Evolutionary conservation across 2,329 filamentous ascomycete species (phyloP), one percentile per base, ranked within the genome.

Genomic region (Microcera coccophila): DNA sequence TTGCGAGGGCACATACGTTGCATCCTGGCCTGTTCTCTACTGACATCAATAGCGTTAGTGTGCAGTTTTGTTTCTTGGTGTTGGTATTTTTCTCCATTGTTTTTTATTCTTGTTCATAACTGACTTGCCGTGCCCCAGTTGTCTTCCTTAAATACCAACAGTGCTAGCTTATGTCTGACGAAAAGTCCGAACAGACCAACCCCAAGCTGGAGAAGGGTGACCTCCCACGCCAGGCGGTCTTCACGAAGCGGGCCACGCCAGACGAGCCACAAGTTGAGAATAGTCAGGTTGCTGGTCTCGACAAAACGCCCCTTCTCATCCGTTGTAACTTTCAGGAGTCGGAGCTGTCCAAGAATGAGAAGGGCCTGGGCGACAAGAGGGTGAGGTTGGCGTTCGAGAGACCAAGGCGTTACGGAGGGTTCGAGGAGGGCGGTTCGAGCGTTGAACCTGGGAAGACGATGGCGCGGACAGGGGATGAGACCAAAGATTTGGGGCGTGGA

Each of bases 181-280:
- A 95, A 87, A 46, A 98, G 70, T 16, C 90, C 93, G 32, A 88
- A 69, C n/a, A 94, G 64, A 7, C 93, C 93, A 49, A 86, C 78
- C 4, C 75, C 65, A 14, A 80, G 71, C 72, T 98, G 93, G 66
- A 96, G 77, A n/a, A 70, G 69, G 35, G 93, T 78, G 47, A 98
- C 76, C 63, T 93, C 88, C 61, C 81, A 72, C 19, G 89, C 87
- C 41, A 98, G 74, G 35, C 80, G 76, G 67, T 95, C 87, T 65
- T 98, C 93, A 49, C 87, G 79, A 74, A 95, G 79, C 3, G 93
- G 90, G 0, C 93, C 93, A 63, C 90, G 84, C 87, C 90, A 95
- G 39, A 97, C 87, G 49, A 98, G 73, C 91, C 91, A 98, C 42
- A 98, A 76, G 63, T 98, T 98, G 53, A 98, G 74, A 36, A 98